Evolutionary conservation across 1,284 basidiomycete genomes (phyloP).

Genomic region (Trichosporon ovoides): DNA sequence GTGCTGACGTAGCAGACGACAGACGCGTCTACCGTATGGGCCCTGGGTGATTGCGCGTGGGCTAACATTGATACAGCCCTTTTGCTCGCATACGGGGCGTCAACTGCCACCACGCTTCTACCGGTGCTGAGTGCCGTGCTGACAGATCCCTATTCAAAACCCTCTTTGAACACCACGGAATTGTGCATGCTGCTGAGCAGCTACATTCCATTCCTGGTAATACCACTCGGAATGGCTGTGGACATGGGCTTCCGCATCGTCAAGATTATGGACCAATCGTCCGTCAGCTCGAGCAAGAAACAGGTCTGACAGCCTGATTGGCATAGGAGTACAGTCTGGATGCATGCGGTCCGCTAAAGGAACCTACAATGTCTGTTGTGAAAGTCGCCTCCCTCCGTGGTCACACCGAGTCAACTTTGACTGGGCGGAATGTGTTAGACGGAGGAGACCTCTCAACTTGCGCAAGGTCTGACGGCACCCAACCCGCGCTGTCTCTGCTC

Average conservation of each 20-base stretch:
- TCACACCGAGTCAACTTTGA: not conserved
- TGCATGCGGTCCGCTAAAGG: not conserved
- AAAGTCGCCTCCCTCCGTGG: not conserved
- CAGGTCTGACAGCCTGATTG: not conserved
- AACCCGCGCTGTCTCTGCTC: not conserved
- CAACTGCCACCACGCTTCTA: conserved; percentile 68
- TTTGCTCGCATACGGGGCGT: conserved; percentile 68
- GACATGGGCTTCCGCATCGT: conserved; percentile 56
- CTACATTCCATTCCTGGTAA: conserved; percentile 69
- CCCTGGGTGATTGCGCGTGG: not conserved
- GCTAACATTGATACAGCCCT: conserved; percentile 43
- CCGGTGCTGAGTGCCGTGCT: conserved; percentile 63
- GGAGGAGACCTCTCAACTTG: not conserved
- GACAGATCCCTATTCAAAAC: conserved; percentile 36
- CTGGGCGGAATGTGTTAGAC: not conserved
- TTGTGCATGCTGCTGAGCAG: conserved; percentile 60
- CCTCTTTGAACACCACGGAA: conserved; percentile 26
- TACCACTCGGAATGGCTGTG: conserved; percentile 64
- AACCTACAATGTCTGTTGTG: not conserved
- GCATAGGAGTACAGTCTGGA: not conserved
- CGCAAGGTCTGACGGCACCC: not conserved
- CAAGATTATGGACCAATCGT: conserved; percentile 16
- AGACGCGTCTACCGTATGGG: conserved; percentile 39
- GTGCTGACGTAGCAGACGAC: conserved; percentile 28
- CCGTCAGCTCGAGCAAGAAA: conserved; percentile 22